Percentiles rank a stretch among this genome's conserved stretches.
These are phyloP conservation scores for Ligustrum vulgare DNA, from an alignment of 257 asterid genomes.

Conservation along the genomic window DNA sequence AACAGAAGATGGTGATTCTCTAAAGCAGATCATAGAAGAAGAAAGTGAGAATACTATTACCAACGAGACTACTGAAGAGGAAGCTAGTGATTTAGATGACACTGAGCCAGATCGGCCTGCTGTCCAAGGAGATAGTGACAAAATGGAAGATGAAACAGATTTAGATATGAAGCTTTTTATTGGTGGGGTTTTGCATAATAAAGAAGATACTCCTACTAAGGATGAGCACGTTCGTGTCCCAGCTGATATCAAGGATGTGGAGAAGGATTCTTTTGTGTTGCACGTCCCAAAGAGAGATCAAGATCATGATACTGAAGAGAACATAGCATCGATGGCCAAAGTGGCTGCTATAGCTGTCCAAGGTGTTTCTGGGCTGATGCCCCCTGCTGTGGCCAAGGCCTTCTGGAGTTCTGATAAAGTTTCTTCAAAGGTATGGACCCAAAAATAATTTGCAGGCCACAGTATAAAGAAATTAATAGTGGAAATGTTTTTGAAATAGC, in stretches of 20 bases:
- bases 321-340: constrained; percentile 44
- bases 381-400: constrained; percentile 91
- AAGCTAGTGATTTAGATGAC: constrained; percentile 44
- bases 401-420: constrained; percentile 70
- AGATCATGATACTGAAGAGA: constrained; percentile 56
- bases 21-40: constrained; percentile 68
- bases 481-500: background rate
- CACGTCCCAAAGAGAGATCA: constrained; percentile 62
- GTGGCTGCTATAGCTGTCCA: constrained; percentile 66
- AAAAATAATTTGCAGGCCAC: constrained; percentile 10
- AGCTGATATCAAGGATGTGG: constrained; percentile 66
- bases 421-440: constrained; percentile 65
- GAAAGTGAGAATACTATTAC: constrained; percentile 42
- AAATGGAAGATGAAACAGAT: constrained; percentile 51
- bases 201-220: constrained; percentile 66
- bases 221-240: constrained; percentile 83
- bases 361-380: constrained; percentile 84
- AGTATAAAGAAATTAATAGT: constrained; percentile 1
- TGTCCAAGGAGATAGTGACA: constrained; percentile 49
- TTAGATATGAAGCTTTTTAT: constrained; percentile 72
- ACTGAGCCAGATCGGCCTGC: constrained; percentile 51
- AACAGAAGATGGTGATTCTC: constrained; percentile 50
- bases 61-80: constrained; percentile 52
- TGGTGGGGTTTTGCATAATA: constrained; percentile 86
- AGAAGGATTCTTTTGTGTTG: constrained; percentile 80